Conservation (phyloP, 257 asterid species). For the Mentha longifolia region DNA sequence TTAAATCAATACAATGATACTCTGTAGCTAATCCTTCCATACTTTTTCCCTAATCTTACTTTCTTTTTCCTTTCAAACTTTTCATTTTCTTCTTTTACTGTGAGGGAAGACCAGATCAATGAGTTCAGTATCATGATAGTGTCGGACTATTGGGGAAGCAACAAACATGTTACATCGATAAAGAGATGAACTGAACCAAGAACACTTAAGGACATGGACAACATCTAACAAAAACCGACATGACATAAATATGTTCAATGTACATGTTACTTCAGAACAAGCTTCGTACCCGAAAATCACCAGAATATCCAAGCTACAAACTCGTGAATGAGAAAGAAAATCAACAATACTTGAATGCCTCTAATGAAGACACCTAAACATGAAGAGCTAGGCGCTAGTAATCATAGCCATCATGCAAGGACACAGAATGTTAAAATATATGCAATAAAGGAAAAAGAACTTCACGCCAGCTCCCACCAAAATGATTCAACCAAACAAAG, state of each 20-base stretch:
- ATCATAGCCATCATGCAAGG: conserved; percentile 34
- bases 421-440: conserved; percentile 27
- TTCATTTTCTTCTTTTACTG: neutral
- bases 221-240: conserved; percentile 26
- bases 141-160: conserved; percentile 25
- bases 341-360: neutral
- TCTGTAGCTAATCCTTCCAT: conserved; percentile 9
- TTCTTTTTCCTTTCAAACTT: neutral
- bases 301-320: conserved; percentile 22
- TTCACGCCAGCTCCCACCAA: conserved; percentile 39
- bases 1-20: neutral
- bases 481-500: conserved; percentile 24
- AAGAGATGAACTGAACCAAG: conserved; percentile 15
- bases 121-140: conserved; percentile 19
- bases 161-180: conserved; percentile 20
- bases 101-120: neutral
- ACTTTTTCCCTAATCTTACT: neutral
- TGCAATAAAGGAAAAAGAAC: conserved; percentile 33
- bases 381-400: conserved; percentile 29
- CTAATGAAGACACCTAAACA: conserved; percentile 25
- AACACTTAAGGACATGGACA: conserved; percentile 25
- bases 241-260: neutral
- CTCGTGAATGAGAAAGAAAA: neutral
- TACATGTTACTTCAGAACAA: conserved; percentile 9
- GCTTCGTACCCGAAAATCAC: conserved; percentile 12